These are phyloP conservation scores for Pterulicium gracile DNA, from an alignment of 1,284 basidiomycete species.

Conservation along the genomic window DNA sequence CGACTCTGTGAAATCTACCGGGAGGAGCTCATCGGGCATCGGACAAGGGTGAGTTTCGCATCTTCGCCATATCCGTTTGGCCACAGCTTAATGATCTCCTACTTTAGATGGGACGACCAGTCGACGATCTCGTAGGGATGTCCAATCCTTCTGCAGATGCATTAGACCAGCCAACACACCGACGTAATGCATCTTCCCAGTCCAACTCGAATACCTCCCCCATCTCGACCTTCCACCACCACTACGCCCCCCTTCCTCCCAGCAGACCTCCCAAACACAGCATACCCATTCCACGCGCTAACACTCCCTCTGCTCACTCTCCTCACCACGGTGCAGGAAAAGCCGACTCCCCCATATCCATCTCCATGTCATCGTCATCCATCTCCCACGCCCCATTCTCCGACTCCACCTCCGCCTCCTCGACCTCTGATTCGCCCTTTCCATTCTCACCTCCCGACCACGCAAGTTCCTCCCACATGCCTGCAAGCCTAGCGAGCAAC, in stretches of 20 bases:
- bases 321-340: background rate
- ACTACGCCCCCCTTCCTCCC: background rate
- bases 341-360: background rate
- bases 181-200: conserved; percentile 45
- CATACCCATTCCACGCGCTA: background rate
- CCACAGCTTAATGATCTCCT: conserved; percentile 5
- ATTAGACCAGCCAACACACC: conserved; percentile 57
- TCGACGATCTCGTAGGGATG: conserved; percentile 66
- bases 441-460: conserved; percentile 32
- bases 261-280: background rate
- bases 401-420: conserved; percentile 49
- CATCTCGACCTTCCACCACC: background rate
- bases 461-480: conserved; percentile 36
- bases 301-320: background rate
- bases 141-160: conserved; percentile 51
- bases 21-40: conserved; percentile 68
- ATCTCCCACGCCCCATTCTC: conserved; percentile 24
- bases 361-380: conserved; percentile 45
- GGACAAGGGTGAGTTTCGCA: conserved; percentile 48
- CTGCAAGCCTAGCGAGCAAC: conserved; percentile 42
- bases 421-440: conserved; percentile 47
- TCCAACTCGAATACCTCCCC: background rate
- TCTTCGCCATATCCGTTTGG: conserved; percentile 4
- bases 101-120: conserved; percentile 53
- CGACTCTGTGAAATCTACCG: conserved; percentile 72